Base-by-base conservation (phyloP, 495 filamentous ascomycete species). In the Aspergillus olivimuriae region DNA sequence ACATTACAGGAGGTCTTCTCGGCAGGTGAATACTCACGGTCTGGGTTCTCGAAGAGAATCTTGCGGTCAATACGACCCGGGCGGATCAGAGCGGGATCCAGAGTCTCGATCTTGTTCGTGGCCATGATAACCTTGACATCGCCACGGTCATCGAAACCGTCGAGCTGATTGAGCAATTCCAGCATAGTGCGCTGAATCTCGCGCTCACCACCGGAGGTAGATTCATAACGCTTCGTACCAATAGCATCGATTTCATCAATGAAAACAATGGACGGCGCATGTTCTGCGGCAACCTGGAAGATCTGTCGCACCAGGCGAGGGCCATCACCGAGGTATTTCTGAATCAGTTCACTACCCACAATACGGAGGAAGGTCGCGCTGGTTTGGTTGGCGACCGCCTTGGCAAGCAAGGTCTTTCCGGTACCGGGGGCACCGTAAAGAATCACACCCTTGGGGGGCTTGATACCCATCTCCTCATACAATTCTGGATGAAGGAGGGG, bases 91-190 rank as follows among this genome's bases (percentile, higher is more conserved):
- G 92, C 92, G 34, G 92, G 92, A 55, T 99, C 92, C 19, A 99
- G 74, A 3, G 89, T 95, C 58, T 99, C 92, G 50, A 99, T 99
- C 77, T 99, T 99, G 78, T 99, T 99, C 38, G 92, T 99, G 14
- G 92, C 92, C 87, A 99, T 95, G 65, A 99, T 89, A 41, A 99
- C 92, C 75, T 99, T 99, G 63, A 99, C 94, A 63, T 99, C 92
- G 50, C 92, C 92, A 51, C 92, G 85, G 65, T 99, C 92, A 65
- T 99, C 92, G 68, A 99, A 99, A 45, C 92, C 92, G 61, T 99
- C 92, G 12, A 99, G 80, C 65, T 99, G 92, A 66, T 99, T 99
- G 31, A 99, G 81, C 37, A 99, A 77, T 62, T 99, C 92, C 68
- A 99, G 72, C 92, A 99, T 99, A 36, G 92, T 99, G 53, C 92